A percentile compares a stretch with the other conserved stretches of the same genome.
Conservation (phyloP, 495 filamentous ascomycete genomes). For the Astrothelium macrocarpum region DNA sequence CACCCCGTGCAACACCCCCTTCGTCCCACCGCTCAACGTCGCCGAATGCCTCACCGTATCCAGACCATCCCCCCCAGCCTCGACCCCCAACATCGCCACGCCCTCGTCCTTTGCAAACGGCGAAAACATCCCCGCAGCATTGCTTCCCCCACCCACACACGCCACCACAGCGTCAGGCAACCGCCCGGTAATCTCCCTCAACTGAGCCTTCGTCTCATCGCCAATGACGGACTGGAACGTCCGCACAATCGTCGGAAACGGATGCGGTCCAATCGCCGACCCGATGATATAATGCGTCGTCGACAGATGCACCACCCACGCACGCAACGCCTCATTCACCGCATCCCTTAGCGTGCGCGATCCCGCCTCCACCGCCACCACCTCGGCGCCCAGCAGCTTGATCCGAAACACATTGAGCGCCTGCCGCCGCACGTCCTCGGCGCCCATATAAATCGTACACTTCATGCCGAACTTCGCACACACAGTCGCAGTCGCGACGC, state of each 20-base stretch:
- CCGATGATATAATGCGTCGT: constrained; percentile 97
- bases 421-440: constrained; percentile 85
- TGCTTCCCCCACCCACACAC: constrained; percentile 88
- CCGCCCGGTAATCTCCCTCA: constrained; percentile 69
- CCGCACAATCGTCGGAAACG: constrained; percentile 90
- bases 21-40: constrained; percentile 75
- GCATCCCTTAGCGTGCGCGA: constrained; percentile 82
- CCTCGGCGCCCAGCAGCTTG: constrained; percentile 83
- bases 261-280: constrained; percentile 87
- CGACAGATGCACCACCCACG: constrained; percentile 75
- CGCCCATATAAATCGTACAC: constrained; percentile 93
- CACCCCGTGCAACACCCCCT: constrained; percentile 92
- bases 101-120: constrained; percentile 77
- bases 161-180: constrained; percentile 93
- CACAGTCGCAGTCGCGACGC: constrained; percentile 91
- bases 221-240: constrained; percentile 94
- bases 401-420: constrained; percentile 95
- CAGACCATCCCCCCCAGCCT: constrained; percentile 93
- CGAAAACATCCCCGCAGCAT: constrained; percentile 92
- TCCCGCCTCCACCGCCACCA: constrained; percentile 80
- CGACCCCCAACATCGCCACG: constrained; percentile 86
- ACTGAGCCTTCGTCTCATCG: constrained; percentile 83
- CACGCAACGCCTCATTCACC: constrained; percentile 85
- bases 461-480: constrained; percentile 95
- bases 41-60: constrained; percentile 81